Conservation (phyloP, 345 rosid genomes). For the Eucalyptus brandiana region DNA sequence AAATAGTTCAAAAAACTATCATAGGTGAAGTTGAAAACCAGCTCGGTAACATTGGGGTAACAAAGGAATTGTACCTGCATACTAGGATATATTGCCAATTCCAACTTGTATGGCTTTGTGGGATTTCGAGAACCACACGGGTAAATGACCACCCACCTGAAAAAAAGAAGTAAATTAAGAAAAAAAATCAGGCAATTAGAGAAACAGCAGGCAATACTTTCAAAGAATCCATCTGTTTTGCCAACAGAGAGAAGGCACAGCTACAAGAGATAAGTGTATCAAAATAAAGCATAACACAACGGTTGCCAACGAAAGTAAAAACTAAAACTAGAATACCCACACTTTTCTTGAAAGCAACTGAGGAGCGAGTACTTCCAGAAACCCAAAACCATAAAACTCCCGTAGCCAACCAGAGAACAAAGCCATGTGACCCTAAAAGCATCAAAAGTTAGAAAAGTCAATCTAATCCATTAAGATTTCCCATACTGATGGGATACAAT, state of each 20-base stretch:
- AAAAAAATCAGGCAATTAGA: neutral
- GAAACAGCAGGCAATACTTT: neutral
- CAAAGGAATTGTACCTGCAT: slow-evolving; percentile 32
- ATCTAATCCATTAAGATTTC: neutral
- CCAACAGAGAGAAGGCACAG: neutral
- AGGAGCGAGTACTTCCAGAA: slow-evolving; percentile 79
- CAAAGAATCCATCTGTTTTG: neutral
- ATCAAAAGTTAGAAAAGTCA: neutral
- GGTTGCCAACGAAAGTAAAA: neutral
- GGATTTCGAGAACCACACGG: slow-evolving; percentile 78
- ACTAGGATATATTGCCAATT: slow-evolving; percentile 71
- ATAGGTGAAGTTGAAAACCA: neutral
- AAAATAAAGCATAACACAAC: neutral
- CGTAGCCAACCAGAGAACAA: slow-evolving; percentile 95
- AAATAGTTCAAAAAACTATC: neutral
- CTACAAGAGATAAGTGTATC: neutral
- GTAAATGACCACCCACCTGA: slow-evolving; percentile 84
- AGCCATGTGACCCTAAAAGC: slow-evolving; percentile 50
- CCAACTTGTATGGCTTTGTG: slow-evolving; percentile 69
- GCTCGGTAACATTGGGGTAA: neutral
- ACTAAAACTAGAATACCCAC: slow-evolving; percentile 27
- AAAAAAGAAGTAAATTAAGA: neutral
- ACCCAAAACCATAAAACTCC: slow-evolving; percentile 77
- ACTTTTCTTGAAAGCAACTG: slow-evolving; percentile 79
- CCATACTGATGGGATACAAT: neutral